Evolutionary conservation across 257 asterid species (phyloP).

Genomic region (Przewalskia tangutica): DNA sequence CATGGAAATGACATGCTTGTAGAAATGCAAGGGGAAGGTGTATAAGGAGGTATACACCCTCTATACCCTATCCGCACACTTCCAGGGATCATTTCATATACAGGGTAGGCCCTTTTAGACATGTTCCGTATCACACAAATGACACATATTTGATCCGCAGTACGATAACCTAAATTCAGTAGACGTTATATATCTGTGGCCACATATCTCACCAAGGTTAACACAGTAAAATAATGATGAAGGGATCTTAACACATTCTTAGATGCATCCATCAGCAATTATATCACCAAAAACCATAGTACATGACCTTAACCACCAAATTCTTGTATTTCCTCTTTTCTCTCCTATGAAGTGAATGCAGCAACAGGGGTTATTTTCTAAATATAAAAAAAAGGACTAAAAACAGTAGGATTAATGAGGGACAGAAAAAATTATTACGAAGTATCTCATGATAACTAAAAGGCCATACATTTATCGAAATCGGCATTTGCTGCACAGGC

Average conservation of each 20-base stretch:
- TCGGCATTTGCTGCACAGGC: conserved; percentile 75
- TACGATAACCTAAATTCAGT: not conserved
- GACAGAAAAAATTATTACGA: not conserved
- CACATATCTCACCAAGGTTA: not conserved
- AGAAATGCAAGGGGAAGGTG: too few relatives aligned
- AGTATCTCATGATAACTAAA: not conserved
- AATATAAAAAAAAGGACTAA: not conserved
- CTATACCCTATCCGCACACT: too few relatives aligned
- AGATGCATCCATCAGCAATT: not conserved
- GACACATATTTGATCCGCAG: not conserved
- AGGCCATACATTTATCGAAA: conserved; percentile 70
- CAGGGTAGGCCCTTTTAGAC: too few relatives aligned
- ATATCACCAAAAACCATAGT: not conserved
- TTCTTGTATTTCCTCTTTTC: not conserved
- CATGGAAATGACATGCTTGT: too few relatives aligned
- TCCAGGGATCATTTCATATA: too few relatives aligned
- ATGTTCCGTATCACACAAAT: too few relatives aligned
- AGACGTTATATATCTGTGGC: not conserved
- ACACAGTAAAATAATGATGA: not conserved
- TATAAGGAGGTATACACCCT: too few relatives aligned
- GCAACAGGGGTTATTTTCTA: not conserved
- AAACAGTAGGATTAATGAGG: not conserved
- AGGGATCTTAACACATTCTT: too few relatives aligned
- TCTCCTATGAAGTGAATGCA: not conserved
- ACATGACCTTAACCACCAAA: not conserved